Base-by-base conservation (phyloP, 2,329 filamentous ascomycete genomes). In the Trichophyton simii region DNA sequence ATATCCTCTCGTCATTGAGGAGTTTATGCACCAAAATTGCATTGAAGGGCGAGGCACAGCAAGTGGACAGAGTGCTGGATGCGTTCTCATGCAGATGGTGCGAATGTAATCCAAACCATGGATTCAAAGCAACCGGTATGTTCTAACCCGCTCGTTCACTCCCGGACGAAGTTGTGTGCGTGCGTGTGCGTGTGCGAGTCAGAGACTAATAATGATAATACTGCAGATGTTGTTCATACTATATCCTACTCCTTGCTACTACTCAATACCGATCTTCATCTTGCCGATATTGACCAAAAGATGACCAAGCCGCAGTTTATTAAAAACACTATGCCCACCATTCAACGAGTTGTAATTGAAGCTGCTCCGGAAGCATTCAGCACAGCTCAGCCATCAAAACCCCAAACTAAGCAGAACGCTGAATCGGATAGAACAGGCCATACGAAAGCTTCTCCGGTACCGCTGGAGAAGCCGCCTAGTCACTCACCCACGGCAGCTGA, bases 241-340 rank as follows among this genome's bases (percentile, higher is more conserved):
- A 95, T 97, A 65, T 95, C 90, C 75, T 99, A 97, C 74, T 96
- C 94, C 0, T 85, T 99, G 65, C 86, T 99, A 70, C 81, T 99
- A 9, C 81, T 99, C 65, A 99, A 99, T 70, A 99, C 94, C 38
- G 94, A 99, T 77, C 79, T 99, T 61, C 92, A 99, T 70, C 75
- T 97, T 69, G 94, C 92, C 62, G 91, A 97, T 70, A 96, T 97
- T 67, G 91, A 95, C 64, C 85, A 88, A 68, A 95, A 95, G 77
- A 99, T 99, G 94, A 97, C 92, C 1, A 85, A 88, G 61, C 87
- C 82, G 65, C 92, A 97, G 70, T 99, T 97, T 70, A 83, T 99
- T 71, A 95, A 95, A 75, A 99, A 99, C 71, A 96, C 94, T 3
- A 86, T 97, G 80, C 87, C 88, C 0, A 96, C 92, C 0, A 88